These are phyloP conservation scores for Globisporangium rhizosaccharum DNA, from an alignment of 352 stramenopile genomes.

Conservation along the genomic window DNA sequence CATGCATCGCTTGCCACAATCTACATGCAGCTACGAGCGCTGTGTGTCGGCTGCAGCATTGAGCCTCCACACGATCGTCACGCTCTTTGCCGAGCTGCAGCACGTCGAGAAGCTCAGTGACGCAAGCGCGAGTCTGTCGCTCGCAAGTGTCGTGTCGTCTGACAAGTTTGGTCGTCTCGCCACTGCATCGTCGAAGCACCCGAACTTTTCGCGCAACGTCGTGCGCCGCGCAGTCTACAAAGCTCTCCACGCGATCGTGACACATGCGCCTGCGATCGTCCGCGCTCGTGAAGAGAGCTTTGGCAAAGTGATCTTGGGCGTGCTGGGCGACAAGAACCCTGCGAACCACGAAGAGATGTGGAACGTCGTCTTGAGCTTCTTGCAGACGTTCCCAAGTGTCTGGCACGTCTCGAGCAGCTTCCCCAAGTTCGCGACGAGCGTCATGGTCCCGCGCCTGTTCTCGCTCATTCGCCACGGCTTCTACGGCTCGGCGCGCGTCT, in stretches of 20 bases:
- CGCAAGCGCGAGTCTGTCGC: constrained; percentile 24
- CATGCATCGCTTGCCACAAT: neutral
- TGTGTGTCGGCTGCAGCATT: constrained; percentile 59
- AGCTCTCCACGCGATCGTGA: constrained; percentile 46
- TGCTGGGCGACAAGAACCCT: constrained; percentile 61
- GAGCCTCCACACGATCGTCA: constrained; percentile 52
- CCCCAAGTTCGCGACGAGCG: constrained; percentile 54
- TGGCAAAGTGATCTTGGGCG: constrained; percentile 63
- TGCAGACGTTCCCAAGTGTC: constrained; percentile 43
- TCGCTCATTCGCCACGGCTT: constrained; percentile 74
- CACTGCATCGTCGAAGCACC: constrained; percentile 61
- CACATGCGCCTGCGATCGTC: constrained; percentile 34
- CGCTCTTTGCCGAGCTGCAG: constrained; percentile 35
- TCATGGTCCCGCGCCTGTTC: constrained; percentile 61
- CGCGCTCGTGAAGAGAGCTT: constrained; percentile 46
- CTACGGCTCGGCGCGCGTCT: constrained; percentile 59
- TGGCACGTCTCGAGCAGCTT: constrained; percentile 40
- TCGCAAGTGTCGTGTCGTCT: constrained; percentile 46
- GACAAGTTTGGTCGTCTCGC: constrained; percentile 59
- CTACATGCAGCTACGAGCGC: constrained; percentile 32
- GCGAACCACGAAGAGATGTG: constrained; percentile 68
- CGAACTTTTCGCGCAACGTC: constrained; percentile 64
- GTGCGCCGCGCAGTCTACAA: constrained; percentile 67
- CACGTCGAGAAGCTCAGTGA: constrained; percentile 37
- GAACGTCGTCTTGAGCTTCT: constrained; percentile 68